Base-by-base conservation (phyloP, 2,329 filamentous ascomycete genomes). In the Celoporthe dispersa region DNA sequence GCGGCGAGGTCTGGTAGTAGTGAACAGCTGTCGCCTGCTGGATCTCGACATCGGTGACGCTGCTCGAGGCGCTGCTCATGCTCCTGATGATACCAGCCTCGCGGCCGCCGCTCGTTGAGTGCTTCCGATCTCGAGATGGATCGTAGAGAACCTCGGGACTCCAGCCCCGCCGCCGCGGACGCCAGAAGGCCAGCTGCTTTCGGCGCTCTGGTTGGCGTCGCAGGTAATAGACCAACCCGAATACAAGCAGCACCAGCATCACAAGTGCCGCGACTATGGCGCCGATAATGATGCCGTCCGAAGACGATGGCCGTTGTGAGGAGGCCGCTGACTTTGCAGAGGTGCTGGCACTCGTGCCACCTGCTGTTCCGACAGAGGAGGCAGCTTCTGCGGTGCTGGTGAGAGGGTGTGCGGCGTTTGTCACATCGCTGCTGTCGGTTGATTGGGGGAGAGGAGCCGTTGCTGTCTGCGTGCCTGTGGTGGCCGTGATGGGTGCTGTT, bases 41-140 rank as follows among this genome's bases (percentile, higher is more conserved):
- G 22, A 59, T 14, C 53, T 59, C 64, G 14, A 33, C 28, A 11
- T 59, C 33, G 16, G 51, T 48, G 53, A 59, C 41, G 53, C 53
- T 66, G 55, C 64, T 66, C 11, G 64, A 25, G 28, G 22, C 25
- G 39, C 64, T 66, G 37, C 53, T 60, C n/a, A 35, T 22, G 28
- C 39, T 66, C 28, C 31, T 39, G 19, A 48, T 22, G 48, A n/a
- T 63, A 2, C 28, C 22, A 22, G 48, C n/a, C 6, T 57, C 31
- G n/a, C 28, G n/a, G 28, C n/a, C 2, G 19, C 59, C 39, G 59
- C n/a, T n/a, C 19, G 59, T 35, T 9, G 59, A 61, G 19, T 33
- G 33, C 19, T 25, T 25, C 25, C 33, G 2, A 14, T 37, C 33
- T 61, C 33, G 31, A 1, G 59, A 61, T 25, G 33, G 63, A 6